Base-by-base conservation (phyloP, 1,139 yeast species). In the Blastobotrys buckinghamii region DNA sequence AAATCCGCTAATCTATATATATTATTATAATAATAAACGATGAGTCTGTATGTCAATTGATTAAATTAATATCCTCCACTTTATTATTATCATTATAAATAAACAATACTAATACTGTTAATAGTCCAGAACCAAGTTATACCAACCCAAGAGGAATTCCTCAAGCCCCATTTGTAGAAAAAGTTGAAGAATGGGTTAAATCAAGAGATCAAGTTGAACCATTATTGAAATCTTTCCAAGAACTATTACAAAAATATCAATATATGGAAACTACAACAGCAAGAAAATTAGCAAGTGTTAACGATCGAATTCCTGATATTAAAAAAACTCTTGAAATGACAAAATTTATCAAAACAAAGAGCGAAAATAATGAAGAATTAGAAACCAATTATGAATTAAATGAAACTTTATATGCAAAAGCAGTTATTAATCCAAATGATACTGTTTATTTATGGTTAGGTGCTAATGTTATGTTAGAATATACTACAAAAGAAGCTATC, bases 401-500 rank as follows among this genome's bases (percentile, higher is more conserved):
- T 66, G 97, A 92, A 60, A 92, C 98, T 0, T 74, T 92, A 45
- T 92, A 81, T 63, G 84, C 97, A 15, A 80, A 81, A 53, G 98
- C 98, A 1, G 75, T 75, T 34, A 75, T 92, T 35, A 72, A 74
- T 17, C 74, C 79, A n/a, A 67, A 75, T 1, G 79, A 84, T 45
- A 72, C 72, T 16, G 98, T 92, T 1, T 81, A 80, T 55, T 74
- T 92, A 48, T 92, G 98, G 98, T 75, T 92, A 19, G 99, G 99
- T 10, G 97, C 99, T 1, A 96, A 90, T 60, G 94, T 92, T 17
- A 92, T 92, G 98, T 74, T 94, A 60, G 98, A 92, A 64, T 92
- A 92, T 64, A 90, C 96, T 5, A 73, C 88, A 34, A 84, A 79
- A 41, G 98, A 92, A 64, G 98, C 98, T 1, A 76, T 82, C 44